Evolutionary conservation across 2,329 filamentous ascomycete genomes (phyloP).

Genomic region (Teratosphaeria zuluensis): DNA sequence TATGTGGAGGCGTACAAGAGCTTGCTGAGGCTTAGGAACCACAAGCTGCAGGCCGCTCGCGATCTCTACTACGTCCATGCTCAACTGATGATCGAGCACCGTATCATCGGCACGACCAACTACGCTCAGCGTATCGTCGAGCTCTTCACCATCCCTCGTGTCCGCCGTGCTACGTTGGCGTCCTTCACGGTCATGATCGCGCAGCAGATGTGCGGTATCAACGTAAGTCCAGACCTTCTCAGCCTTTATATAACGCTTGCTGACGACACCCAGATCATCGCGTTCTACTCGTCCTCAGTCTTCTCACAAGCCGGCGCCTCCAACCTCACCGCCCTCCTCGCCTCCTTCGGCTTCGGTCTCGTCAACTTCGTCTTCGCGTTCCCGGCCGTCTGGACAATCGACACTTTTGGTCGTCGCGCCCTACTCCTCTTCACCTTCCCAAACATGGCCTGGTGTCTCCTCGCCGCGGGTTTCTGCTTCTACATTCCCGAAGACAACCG

Average conservation of each 20-base stretch:
- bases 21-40: slow-evolving; percentile 38
- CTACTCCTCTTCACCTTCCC: slow-evolving; percentile 36
- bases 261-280: slow-evolving; percentile 16
- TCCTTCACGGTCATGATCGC: slow-evolving; percentile 25
- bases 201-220: slow-evolving; percentile 18
- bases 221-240: slow-evolving; percentile 1
- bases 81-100: slow-evolving; percentile 16
- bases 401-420: slow-evolving; percentile 25
- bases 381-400: slow-evolving; percentile 28
- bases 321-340: slow-evolving; percentile 26
- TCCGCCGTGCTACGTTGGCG: slow-evolving; percentile 32
- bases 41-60: slow-evolving; percentile 44
- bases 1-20: slow-evolving; percentile 40
- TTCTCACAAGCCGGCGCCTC: slow-evolving; percentile 28
- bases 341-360: slow-evolving; percentile 36
- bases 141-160: slow-evolving; percentile 39
- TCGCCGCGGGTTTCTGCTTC: slow-evolving; percentile 38
- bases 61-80: slow-evolving; percentile 44
- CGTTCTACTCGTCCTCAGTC: slow-evolving; percentile 27
- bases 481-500: slow-evolving; percentile 18
- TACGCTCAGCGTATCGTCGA: slow-evolving; percentile 37
- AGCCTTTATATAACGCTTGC: background rate
- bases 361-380: slow-evolving; percentile 38
- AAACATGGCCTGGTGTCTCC: slow-evolving; percentile 37
- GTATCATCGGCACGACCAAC: slow-evolving; percentile 25